Conservation (phyloP, 768 basidiomycete species). For the Chiua virens region DNA sequence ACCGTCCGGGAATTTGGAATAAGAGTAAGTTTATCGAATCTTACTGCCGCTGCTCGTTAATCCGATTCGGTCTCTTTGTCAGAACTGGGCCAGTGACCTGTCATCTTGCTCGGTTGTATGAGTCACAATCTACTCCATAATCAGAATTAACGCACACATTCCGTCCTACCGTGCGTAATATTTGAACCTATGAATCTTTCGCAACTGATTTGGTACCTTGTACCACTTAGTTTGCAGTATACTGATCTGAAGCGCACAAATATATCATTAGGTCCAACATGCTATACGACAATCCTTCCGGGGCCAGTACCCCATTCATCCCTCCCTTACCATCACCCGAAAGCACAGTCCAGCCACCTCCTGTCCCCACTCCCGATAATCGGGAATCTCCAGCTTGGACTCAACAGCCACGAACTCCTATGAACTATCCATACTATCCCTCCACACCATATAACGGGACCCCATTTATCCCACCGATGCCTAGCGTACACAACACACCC, state of each 20-base stretch:
- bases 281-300: conserved; percentile 31
- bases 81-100: conserved; percentile 2
- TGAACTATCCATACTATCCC: conserved; percentile 41
- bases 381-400: conserved; percentile 36
- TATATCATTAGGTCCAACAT: conserved; percentile 26
- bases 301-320: conserved; percentile 37
- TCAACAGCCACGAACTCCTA: conserved; percentile 32
- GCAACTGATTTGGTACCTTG: conserved; percentile 5
- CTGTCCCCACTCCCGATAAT: conserved; percentile 31
- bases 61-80: conserved; percentile 7
- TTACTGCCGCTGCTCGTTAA: neutral
- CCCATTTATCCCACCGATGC: conserved; percentile 39
- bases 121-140: conserved; percentile 15
- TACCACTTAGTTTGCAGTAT: conserved; percentile 22
- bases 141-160: conserved; percentile 1
- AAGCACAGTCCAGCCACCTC: conserved; percentile 33
- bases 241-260: conserved; percentile 18
- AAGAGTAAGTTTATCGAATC: conserved; percentile 2
- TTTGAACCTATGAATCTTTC: neutral
- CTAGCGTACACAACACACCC: conserved; percentile 27
- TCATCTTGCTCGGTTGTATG: conserved; percentile 7
- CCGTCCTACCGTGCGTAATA: conserved; percentile 15
- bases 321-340: conserved; percentile 40
- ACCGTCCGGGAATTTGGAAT: neutral
- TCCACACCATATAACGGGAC: conserved; percentile 37